phyloP scores from a whole-genome alignment of 495 filamentous ascomycete species.

The Aspergillus bridgeri region DNA sequence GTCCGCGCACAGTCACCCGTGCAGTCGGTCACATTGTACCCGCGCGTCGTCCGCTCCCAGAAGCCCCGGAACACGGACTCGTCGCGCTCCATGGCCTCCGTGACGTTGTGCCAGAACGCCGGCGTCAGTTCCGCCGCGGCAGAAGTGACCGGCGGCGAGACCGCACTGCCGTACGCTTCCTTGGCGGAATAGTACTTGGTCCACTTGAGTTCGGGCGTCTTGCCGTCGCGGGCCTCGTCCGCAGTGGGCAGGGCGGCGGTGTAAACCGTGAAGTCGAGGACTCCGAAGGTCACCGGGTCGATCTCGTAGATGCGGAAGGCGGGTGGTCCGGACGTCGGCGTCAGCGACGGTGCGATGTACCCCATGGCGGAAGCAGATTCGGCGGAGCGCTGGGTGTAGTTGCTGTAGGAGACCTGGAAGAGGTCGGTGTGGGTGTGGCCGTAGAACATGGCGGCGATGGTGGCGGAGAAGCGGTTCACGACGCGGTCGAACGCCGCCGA shows the following conservation, averaged over 20 bases:
- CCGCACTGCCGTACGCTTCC: slow-evolving; percentile 45
- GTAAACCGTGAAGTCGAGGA: slow-evolving; percentile 52
- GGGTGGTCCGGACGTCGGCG: slow-evolving; percentile 49
- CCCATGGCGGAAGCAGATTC: slow-evolving; percentile 43
- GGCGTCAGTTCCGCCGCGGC: slow-evolving; percentile 43
- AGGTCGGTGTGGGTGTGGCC: slow-evolving; percentile 57
- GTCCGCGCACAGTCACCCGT: slow-evolving; percentile 30
- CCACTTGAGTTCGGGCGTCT: slow-evolving; percentile 37
- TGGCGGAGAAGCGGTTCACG: slow-evolving; percentile 47
- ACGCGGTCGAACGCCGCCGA: slow-evolving; percentile 55
- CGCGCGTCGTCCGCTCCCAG: slow-evolving; percentile 35
- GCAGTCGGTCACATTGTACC: slow-evolving; percentile 31
- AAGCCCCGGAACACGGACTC: slow-evolving; percentile 35
- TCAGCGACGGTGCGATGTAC: slow-evolving; percentile 52
- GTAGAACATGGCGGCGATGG: slow-evolving; percentile 55
- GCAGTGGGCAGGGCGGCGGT: slow-evolving; percentile 45
- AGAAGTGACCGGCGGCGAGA: slow-evolving; percentile 36
- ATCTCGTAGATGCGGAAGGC: slow-evolving; percentile 56
- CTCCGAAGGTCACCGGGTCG: slow-evolving; percentile 51
- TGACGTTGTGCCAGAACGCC: slow-evolving; percentile 59
- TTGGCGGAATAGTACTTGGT: slow-evolving; percentile 51
- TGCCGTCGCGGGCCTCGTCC: slow-evolving; percentile 20
- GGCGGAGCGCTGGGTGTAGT: slow-evolving; percentile 31
- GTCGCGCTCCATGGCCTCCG: slow-evolving; percentile 37
- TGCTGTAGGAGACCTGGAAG: slow-evolving; percentile 52